Conservation (phyloP, 2,329 filamentous ascomycete genomes). For the Aspergillus ochraceus region DNA sequence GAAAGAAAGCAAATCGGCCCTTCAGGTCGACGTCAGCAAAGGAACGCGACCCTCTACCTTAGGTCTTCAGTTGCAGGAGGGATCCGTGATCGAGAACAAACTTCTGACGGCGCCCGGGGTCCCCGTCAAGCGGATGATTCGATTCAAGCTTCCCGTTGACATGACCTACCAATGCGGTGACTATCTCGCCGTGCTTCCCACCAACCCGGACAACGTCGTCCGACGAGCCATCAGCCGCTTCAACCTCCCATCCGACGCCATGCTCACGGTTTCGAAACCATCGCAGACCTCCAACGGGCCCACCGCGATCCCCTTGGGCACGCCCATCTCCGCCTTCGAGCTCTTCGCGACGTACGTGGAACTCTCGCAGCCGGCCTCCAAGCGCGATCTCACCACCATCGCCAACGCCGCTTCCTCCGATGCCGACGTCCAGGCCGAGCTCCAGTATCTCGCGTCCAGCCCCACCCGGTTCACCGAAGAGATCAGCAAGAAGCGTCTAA, state of each 20-base stretch:
- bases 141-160: conserved; percentile 65
- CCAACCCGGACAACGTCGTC: conserved; percentile 65
- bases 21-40: conserved; percentile 53
- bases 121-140: conserved; percentile 63
- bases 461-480: conserved; percentile 47
- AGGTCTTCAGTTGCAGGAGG: conserved; percentile 64
- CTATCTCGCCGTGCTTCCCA: conserved; percentile 71
- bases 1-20: conserved; percentile 34
- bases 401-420: conserved; percentile 51
- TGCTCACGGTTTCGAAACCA: conserved; percentile 60
- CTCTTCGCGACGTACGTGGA: conserved; percentile 72
- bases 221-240: conserved; percentile 65
- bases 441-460: conserved; percentile 30
- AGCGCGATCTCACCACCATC: conserved; percentile 55
- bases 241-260: conserved; percentile 67
- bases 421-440: conserved; percentile 46
- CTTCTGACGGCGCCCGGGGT: conserved; percentile 53
- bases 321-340: conserved; percentile 61
- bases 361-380: conserved; percentile 70
- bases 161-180: conserved; percentile 71
- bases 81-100: conserved; percentile 56
- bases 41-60: conserved; percentile 57
- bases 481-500: conserved; percentile 56
- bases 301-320: conserved; percentile 52
- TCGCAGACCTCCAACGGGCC: conserved; percentile 43